Conservation (phyloP, 2,329 filamentous ascomycete genomes). For the Rhynchosporium secalis region DNA sequence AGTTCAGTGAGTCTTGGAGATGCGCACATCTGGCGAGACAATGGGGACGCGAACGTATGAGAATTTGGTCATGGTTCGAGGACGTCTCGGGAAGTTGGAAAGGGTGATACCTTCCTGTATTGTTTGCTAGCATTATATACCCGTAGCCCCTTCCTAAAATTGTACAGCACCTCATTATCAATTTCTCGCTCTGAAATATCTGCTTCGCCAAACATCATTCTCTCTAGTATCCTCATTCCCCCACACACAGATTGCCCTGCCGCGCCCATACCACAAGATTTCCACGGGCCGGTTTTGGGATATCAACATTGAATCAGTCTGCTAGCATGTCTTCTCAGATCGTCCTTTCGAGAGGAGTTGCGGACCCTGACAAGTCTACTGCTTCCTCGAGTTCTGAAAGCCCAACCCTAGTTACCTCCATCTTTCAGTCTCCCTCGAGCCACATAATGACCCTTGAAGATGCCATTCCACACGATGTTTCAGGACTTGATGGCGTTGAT, state of each 20-base stretch:
- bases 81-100: constrained; percentile 17
- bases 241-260: not conserved
- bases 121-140: constrained; percentile 22
- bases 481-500: constrained; percentile 12
- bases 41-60: constrained; percentile 40
- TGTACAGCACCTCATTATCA: not conserved
- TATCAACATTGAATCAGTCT: not conserved
- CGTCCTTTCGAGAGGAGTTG: constrained; percentile 47
- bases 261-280: not conserved
- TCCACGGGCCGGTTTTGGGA: not conserved
- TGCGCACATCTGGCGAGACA: constrained; percentile 52
- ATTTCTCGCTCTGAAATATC: not conserved
- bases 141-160: constrained; percentile 25
- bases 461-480: constrained; percentile 17
- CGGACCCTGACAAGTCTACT: constrained; percentile 38
- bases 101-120: constrained; percentile 24
- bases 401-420: constrained; percentile 30
- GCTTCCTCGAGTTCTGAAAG: constrained; percentile 7
- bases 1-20: constrained; percentile 52
- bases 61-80: constrained; percentile 7
- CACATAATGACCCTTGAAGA: constrained; percentile 37
- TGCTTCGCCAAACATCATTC: not conserved
- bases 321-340: constrained; percentile 48
- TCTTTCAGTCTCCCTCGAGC: constrained; percentile 33
- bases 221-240: not conserved